phyloP scores from a whole-genome alignment of 73 alveolate genomes.

The Paramecium sexaurelia region DNA sequence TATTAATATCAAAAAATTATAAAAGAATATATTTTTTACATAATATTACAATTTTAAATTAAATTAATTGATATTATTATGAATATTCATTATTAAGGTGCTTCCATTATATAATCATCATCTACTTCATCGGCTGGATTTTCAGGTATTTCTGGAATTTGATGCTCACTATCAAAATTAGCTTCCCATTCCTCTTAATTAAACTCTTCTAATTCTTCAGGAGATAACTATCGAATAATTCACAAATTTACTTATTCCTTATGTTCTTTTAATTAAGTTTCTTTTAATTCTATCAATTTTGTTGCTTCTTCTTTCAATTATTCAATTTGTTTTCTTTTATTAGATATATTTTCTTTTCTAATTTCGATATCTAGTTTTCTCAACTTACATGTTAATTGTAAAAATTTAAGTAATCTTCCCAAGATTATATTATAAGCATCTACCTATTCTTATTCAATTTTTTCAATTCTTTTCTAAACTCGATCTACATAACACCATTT shows the following conservation, averaged over 20 bases:
- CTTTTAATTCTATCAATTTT: conserved; percentile 6
- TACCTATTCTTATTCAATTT: conserved; percentile 35
- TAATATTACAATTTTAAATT: background rate
- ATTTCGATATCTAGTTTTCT: conserved; percentile 66
- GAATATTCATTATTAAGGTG: background rate
- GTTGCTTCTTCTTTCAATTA: conserved; percentile 30
- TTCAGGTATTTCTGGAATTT: conserved; percentile 33
- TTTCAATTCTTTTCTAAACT: conserved; percentile 59
- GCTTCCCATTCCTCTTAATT: conserved; percentile 52
- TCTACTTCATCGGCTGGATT: conserved; percentile 51
- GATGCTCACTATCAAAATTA: conserved; percentile 28
- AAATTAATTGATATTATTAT: background rate
- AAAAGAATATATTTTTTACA: background rate
- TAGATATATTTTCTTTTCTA: conserved; percentile 48
- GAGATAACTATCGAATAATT: background rate
- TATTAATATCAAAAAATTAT: background rate
- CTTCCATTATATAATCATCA: conserved; percentile 24
- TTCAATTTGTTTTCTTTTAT: conserved; percentile 36
- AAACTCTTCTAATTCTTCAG: conserved; percentile 55
- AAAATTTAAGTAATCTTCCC: conserved; percentile 61
- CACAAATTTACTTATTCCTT: conserved; percentile 42
- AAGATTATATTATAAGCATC: conserved; percentile 58
- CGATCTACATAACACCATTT: conserved; percentile 74
- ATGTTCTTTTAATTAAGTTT: conserved; percentile 22
- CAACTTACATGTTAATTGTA: conserved; percentile 34